Percentiles rank a stretch among this genome's conserved stretches.
Evolutionary conservation across 2,329 filamentous ascomycete species (phyloP).

Genomic region (Diaporthe vexans): DNA sequence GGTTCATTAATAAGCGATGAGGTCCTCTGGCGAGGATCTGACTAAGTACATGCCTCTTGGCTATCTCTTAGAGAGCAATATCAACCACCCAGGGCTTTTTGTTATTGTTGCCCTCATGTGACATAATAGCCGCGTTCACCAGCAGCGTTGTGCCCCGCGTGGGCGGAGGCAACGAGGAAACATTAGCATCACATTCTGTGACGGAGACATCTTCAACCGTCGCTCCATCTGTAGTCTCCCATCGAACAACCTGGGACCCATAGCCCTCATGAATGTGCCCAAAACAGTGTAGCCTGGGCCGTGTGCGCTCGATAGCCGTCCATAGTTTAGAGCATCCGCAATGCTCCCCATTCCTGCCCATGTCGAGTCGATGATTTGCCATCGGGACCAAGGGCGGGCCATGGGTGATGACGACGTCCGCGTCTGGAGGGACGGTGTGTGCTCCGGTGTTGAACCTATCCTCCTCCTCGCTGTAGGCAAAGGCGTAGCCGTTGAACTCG

Average conservation of each 20-base stretch:
- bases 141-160: neutral
- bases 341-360: neutral
- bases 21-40: too few species aligned
- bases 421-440: neutral
- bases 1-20: too few species aligned
- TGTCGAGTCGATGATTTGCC: neutral
- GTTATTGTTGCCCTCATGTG: neutral
- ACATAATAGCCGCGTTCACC: constrained; percentile 1
- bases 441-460: constrained; percentile 2
- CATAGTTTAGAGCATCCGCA: neutral
- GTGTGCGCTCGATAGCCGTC: neutral
- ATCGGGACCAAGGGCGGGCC: neutral
- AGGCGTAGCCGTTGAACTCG: constrained; percentile 5
- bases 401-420: neutral
- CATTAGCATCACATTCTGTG: too few species aligned
- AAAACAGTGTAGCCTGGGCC: constrained; percentile 8
- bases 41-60: too few species aligned
- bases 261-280: constrained; percentile 12
- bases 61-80: neutral
- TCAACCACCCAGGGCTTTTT: constrained; percentile 14
- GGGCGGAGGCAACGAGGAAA: too few species aligned
- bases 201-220: neutral
- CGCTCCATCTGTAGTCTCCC: neutral
- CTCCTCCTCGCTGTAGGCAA: constrained; percentile 10
- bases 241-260: neutral